Percentiles rank a stretch among this genome's conserved stretches.
Evolutionary conservation across 805 yeast species (phyloP).

Genomic region (Zygoascus biomembranicola): DNA sequence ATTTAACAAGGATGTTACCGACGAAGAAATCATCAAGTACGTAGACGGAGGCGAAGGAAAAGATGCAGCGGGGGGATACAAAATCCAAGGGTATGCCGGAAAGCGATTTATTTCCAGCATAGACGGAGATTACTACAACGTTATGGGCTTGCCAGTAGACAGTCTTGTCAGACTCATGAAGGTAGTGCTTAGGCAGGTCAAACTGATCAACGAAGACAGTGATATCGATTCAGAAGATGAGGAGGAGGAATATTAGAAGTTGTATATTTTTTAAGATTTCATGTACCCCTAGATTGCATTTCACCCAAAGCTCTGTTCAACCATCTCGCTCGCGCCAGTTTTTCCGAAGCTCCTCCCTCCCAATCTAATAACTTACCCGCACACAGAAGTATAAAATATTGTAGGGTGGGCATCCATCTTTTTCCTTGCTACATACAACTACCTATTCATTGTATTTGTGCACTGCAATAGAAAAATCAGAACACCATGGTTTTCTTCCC

Average conservation of each 20-base stretch:
- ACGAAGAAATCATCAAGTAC: slow-evolving; percentile 52
- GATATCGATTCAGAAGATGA: slow-evolving; percentile 9
- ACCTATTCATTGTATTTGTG: not conserved
- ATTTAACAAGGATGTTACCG: slow-evolving; percentile 36
- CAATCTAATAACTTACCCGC: not conserved
- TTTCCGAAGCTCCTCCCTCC: too few relatives aligned
- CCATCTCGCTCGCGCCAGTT: too few relatives aligned
- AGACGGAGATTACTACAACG: slow-evolving; percentile 76
- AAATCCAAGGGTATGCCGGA: slow-evolving; percentile 68
- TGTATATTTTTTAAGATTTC: not conserved
- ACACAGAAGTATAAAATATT: not conserved
- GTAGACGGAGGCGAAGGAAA: slow-evolving; percentile 65
- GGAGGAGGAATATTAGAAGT: not conserved
- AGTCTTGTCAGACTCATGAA: slow-evolving; percentile 41
- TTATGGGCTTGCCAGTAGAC: slow-evolving; percentile 77
- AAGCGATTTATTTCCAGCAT: slow-evolving; percentile 48
- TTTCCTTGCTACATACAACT: not conserved
- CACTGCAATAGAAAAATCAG: not conserved
- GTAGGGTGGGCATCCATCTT: not conserved
- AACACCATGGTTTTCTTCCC: slow-evolving; percentile 32
- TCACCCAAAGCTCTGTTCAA: not conserved
- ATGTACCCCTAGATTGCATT: not conserved
- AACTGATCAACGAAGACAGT: slow-evolving; percentile 3
- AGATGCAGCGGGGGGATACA: slow-evolving; percentile 89
- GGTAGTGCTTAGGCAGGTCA: slow-evolving; percentile 9